Base-by-base conservation (phyloP, 495 filamentous ascomycete genomes). In the Letharia lupina region DNA sequence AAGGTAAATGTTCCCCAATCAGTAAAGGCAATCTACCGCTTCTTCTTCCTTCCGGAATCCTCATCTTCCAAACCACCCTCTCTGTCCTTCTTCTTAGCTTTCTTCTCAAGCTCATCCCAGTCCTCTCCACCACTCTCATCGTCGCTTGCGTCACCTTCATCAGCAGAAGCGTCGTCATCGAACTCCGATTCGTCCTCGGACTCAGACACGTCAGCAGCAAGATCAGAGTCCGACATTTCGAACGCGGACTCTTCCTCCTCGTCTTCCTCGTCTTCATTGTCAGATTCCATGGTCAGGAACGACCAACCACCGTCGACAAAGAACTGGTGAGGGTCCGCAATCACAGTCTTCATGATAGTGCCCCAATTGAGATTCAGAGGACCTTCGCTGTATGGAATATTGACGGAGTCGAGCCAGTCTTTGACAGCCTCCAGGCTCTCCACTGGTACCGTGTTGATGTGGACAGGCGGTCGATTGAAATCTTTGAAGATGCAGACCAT, bases 261-360 rank as follows among this genome's bases (percentile, higher is more conserved):
- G 23, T 89, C 87, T 0, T 86, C 86, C 0, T 79, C 84, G 62
- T 85, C 92, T 59, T 96, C 92, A 6, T 88, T 90, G 70, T 98
- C 95, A 2, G 87, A 91, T 50, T 97, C 93, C 63, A 87, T 88
- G 41, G 86, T 84, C 63, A 99, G 75, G 85, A 98, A 97, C 18
- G 86, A 88, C 95, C 95, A 99, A 35, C 95, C 95, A 39, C 95
- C 95, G 71, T 98, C 93, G 40, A 80, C 82, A 75, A 96, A 99
- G 84, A 99, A 99, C 65, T 87, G 84, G 71, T 98, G 93, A 11
- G 95, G 90, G 74, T 99, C 90, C 50, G 89, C 86, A 42, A 88
- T 91, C 23, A 99, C 92, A 0, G 95, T 99, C 81, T 99, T 99
- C 93, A 99, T 99, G 74, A 99, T 99, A 31, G 91, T 96, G 11